Evolutionary conservation across 352 stramenopile genomes (phyloP), one percentile per base, ranked within the genome.

Genomic region (Aphanomyces euteiches): DNA sequence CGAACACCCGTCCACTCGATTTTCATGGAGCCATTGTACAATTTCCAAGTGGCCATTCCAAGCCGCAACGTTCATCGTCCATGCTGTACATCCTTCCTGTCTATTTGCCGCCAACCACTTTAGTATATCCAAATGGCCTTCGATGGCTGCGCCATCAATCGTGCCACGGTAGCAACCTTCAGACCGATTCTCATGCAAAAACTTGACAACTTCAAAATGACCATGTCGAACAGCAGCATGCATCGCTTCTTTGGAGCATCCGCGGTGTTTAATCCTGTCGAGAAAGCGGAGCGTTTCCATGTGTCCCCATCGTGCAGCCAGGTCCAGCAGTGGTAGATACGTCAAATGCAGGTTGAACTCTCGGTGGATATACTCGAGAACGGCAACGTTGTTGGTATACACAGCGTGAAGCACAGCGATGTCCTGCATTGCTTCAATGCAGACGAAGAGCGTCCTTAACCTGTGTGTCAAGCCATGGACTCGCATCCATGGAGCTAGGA

Each of bases 141-240:
- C 37, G 2, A 12, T 43, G 12, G 54, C 54, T 12, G 17, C 54
- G 2, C 54, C 1, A 2, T 60, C 54, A 12, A 60, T 43, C 43
- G 43, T 12, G 19, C 65, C 12, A 36, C 39, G 63, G 7, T 50
- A 54, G 34, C 65, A 71, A 15, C 60, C 60, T 57, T 67, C 37
- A 13, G 28, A 41, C 10, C 60, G 60, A 56, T 67, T 10, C 3
- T 34, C 56, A 67, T 71, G 65, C 7, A 71, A 19, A 41, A 66
- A 71, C 56, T 66, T 7, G n/a, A 71, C 48, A 71, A 71, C 63
- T 15, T 71, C 43, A 10, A 71, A 19, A 17, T 71, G 34, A 3
- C 65, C 65, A 17, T 34, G 19, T 21, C 47, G n/a, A 10, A 50
- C 65, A 12, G 65, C 65, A 34, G 34, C 63, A 48, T 71, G 43